These are phyloP conservation scores for Nelumbo lutea DNA, from an alignment of 164 flowering plant genomes.

Conservation along the genomic window DNA sequence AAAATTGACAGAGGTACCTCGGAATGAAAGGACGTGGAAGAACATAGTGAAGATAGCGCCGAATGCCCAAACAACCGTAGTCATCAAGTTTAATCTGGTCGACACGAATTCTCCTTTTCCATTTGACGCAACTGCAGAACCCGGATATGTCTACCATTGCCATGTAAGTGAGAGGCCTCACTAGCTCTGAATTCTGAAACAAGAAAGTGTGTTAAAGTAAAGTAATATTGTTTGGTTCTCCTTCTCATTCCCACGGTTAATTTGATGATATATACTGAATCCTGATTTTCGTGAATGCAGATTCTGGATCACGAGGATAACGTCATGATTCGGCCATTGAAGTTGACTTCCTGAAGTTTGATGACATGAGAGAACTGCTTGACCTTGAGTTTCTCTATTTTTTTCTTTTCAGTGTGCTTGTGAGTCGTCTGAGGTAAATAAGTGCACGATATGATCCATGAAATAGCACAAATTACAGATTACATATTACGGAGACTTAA, in stretches of 20 bases:
- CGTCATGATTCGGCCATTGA: background rate
- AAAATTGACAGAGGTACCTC: background rate
- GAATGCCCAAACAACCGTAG: background rate
- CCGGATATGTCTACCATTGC: background rate
- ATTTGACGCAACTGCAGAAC: background rate
- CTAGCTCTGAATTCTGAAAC: too few relatives aligned
- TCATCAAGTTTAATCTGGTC: background rate
- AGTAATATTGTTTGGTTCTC: too few relatives aligned
- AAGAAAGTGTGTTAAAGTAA: too few relatives aligned
- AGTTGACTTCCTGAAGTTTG: background rate
- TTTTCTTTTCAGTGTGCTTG: too few relatives aligned
- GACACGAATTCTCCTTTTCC: background rate
- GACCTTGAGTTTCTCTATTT: too few relatives aligned
- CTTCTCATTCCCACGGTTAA: background rate
- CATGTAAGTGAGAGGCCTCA: background rate
- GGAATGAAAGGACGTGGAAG: background rate
- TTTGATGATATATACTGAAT: background rate
- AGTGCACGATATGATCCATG: too few relatives aligned
- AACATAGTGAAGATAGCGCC: constrained; percentile 2
- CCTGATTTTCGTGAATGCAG: background rate
- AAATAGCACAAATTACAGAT: too few relatives aligned
- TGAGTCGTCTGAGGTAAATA: too few relatives aligned
- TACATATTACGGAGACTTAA: too few relatives aligned
- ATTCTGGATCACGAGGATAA: constrained; percentile 1
- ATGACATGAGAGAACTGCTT: too few relatives aligned